Conservation (phyloP, 2,329 filamentous ascomycete species). For the Hypocrella siamensis region DNA sequence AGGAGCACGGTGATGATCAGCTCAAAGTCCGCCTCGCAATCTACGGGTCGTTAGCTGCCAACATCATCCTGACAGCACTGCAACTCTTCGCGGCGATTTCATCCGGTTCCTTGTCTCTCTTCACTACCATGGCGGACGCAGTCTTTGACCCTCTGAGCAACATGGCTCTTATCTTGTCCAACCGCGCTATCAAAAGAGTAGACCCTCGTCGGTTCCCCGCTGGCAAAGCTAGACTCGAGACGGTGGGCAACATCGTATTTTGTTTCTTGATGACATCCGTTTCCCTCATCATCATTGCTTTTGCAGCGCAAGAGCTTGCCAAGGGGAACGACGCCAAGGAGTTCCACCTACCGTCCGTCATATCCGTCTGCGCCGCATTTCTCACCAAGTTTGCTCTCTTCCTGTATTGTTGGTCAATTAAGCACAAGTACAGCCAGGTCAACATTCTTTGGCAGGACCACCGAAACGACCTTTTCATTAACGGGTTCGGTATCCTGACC, state of each 20-base stretch:
- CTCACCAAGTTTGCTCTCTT: constrained; percentile 71
- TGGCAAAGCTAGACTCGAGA: constrained; percentile 88
- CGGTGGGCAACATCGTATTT: constrained; percentile 88
- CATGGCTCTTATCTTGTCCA: constrained; percentile 69
- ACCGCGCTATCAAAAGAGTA: constrained; percentile 76
- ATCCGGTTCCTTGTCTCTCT: constrained; percentile 83
- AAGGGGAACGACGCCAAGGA: constrained; percentile 36
- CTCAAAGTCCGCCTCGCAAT: constrained; percentile 55
- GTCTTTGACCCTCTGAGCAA: constrained; percentile 89
- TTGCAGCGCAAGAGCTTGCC: constrained; percentile 59
- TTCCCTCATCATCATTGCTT: constrained; percentile 81
- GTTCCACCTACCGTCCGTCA: constrained; percentile 70
- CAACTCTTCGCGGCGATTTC: constrained; percentile 81
- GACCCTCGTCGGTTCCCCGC: constrained; percentile 78
- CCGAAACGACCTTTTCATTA: constrained; percentile 93
- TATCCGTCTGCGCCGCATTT: constrained; percentile 76
- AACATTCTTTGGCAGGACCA: constrained; percentile 94
- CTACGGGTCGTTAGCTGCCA: constrained; percentile 60
- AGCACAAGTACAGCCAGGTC: constrained; percentile 83
- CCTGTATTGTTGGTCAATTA: constrained; percentile 80
- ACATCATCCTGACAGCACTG: constrained; percentile 60
- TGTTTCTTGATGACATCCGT: constrained; percentile 93
- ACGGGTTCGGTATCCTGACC: constrained; percentile 81
- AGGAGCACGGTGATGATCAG: constrained; percentile 68
- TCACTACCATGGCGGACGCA: constrained; percentile 94